Base-by-base conservation (phyloP, 805 yeast species). In the Wickerhamomyces hampshirensis region DNA sequence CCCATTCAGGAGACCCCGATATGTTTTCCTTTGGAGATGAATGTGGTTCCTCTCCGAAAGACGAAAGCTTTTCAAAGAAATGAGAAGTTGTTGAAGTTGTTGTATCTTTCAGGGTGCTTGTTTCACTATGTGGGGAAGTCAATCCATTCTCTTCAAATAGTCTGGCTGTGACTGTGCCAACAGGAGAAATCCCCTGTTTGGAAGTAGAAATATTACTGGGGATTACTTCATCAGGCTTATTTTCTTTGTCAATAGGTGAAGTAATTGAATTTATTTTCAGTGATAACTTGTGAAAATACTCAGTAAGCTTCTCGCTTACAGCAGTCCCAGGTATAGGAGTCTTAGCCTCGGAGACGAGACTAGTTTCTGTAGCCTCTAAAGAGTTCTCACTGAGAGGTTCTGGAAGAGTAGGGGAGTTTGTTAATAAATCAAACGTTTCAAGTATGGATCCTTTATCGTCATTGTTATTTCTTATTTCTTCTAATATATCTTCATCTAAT, bases 401-500 rank as follows among this genome's bases (percentile, higher is more conserved):
- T 23, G 28, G 37, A 18, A 6, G 29, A 2, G 32, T 27, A n/a
- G n/a, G n/a, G n/a, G n/a, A 14, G 19, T 12, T 27, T 19, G 21
- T 4, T 28, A 13, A 8, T 14, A 32, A 21, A 14, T 34, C 11
- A n/a, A n/a, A n/a, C n/a, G n/a, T n/a, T n/a, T n/a, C n/a, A 5
- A 32, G 37, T 24, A 38, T 26, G 6, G 13, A 17, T 10, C 18
- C 23, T 26, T 23, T 23, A 7, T 18, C 27, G 5, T 27, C 35
- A 17, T 33, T 40, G 31, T 29, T 23, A 12, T 26, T 31, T n/a
- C 29, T 27, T 14, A 50, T 28, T 15, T 40, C 47, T 26, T 29
- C 34, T 4, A 38, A 30, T 6, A 47, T 23, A 18, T 48, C 37
- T 6, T 44, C 51, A 30, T 51, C 48, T 15, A 47, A 28, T 8